Conservation (phyloP, 805 yeast species). For the Nakazawaea wyomingensis region DNA sequence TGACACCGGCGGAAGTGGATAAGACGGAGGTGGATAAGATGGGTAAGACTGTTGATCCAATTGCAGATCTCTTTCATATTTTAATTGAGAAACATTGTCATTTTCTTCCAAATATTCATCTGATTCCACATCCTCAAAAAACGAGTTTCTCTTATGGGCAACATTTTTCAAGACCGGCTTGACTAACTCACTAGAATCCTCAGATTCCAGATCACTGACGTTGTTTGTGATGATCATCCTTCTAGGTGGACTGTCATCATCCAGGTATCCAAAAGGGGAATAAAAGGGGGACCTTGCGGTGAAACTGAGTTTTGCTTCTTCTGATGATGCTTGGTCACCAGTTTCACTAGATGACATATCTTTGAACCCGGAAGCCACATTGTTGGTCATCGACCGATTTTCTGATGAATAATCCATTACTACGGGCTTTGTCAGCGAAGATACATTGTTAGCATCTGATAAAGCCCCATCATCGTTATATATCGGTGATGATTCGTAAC, state of each 20-base stretch:
- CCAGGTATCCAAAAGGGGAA: conserved; percentile 22
- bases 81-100: no score
- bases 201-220: conserved; percentile 9
- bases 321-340: conserved; percentile 7
- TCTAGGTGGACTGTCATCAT: conserved; percentile 13
- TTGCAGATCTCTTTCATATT: no score
- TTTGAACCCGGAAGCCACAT: background rate
- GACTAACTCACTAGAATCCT: background rate
- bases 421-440: background rate
- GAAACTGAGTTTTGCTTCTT: conserved; percentile 26
- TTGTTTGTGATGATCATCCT: conserved; percentile 21
- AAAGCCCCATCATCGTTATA: background rate
- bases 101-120: background rate
- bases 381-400: background rate
- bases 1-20: background rate
- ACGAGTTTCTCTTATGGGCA: conserved; percentile 12
- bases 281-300: conserved; percentile 29
- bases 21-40: background rate
- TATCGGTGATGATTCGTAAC: background rate
- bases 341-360: background rate
- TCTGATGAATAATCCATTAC: background rate
- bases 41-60: background rate
- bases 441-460: background rate
- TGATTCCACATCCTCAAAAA: conserved; percentile 2
- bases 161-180: background rate